Percentiles rank a stretch among this genome's conserved stretches.
These are phyloP conservation scores for Aspergillus nidulans DNA, from an alignment of 495 filamentous ascomycete genomes.

Conservation along the genomic window DNA sequence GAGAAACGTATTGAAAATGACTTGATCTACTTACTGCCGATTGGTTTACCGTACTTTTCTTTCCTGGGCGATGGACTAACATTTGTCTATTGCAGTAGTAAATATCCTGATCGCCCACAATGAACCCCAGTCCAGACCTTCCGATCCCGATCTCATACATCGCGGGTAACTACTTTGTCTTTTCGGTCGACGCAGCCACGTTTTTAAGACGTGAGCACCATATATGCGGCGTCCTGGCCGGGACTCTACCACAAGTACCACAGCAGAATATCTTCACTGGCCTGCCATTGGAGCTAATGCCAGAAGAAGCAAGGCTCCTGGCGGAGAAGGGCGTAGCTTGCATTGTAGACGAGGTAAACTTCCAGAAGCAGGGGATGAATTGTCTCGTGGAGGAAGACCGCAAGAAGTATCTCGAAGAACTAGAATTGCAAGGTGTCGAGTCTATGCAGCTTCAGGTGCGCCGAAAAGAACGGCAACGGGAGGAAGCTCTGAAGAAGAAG, in stretches of 20 bases:
- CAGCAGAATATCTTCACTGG: slow-evolving; percentile 94
- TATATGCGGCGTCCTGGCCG: slow-evolving; percentile 83
- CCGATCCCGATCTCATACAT: slow-evolving; percentile 82
- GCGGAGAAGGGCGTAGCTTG: slow-evolving; percentile 76
- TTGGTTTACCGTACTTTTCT: slow-evolving; percentile 7
- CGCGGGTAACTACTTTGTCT: slow-evolving; percentile 78
- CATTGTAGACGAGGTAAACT: slow-evolving; percentile 69
- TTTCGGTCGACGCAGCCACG: slow-evolving; percentile 77
- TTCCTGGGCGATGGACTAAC: slow-evolving; percentile 14
- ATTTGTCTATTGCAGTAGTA: slow-evolving; percentile 11
- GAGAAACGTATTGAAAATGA: slow-evolving; percentile 51
- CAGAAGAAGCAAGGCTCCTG: slow-evolving; percentile 81
- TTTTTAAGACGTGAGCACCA: slow-evolving; percentile 75
- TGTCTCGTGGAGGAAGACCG: slow-evolving; percentile 54
- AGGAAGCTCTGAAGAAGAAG: slow-evolving; percentile 39
- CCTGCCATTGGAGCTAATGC: slow-evolving; percentile 81
- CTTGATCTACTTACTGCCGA: slow-evolving; percentile 10
- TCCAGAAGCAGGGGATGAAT: slow-evolving; percentile 58
- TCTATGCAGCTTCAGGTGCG: slow-evolving; percentile 35
- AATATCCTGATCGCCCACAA: slow-evolving; percentile 18
- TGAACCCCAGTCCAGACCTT: slow-evolving; percentile 38
- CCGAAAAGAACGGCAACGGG: slow-evolving; percentile 38
- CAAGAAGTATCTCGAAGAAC: slow-evolving; percentile 37
- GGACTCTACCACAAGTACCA: slow-evolving; percentile 83
- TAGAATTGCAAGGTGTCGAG: slow-evolving; percentile 45